These are phyloP conservation scores for Rubroboletus satanas DNA, from an alignment of 768 basidiomycete genomes.

Conservation along the genomic window DNA sequence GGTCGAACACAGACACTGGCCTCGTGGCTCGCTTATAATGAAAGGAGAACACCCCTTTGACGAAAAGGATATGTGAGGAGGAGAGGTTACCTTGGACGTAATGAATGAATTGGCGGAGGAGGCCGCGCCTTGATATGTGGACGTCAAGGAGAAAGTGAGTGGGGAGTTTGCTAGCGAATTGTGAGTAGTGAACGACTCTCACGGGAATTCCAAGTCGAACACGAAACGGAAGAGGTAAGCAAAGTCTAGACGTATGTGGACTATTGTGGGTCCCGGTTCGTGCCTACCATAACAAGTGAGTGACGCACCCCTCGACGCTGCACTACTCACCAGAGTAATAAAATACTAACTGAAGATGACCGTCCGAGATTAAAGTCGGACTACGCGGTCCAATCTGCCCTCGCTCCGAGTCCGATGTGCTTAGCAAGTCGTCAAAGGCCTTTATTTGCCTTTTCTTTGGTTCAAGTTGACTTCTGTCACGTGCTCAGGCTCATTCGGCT, in stretches of 20 bases:
- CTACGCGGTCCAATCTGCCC: slow-evolving; percentile 18
- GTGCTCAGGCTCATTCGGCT: slow-evolving; percentile 17
- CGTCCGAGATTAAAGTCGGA: slow-evolving; percentile 20
- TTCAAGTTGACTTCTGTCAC: slow-evolving; percentile 48
- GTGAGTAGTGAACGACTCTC: slow-evolving; percentile 13
- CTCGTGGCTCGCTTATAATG: slow-evolving; percentile 26
- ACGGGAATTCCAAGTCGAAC: slow-evolving; percentile 31
- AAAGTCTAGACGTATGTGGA: slow-evolving; percentile 38
- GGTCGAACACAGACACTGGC: slow-evolving; percentile 13
- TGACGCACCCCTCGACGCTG: slow-evolving; percentile 1
- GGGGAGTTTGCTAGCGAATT: background rate
- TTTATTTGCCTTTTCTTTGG: slow-evolving; percentile 45
- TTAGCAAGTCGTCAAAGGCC: slow-evolving; percentile 3
- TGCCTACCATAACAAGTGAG: slow-evolving; percentile 35
- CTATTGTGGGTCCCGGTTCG: slow-evolving; percentile 51
- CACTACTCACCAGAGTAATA: slow-evolving; percentile 12
- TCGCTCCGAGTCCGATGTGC: background rate
- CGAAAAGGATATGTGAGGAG: slow-evolving; percentile 4
- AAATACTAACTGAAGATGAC: slow-evolving; percentile 1
- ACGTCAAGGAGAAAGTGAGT: slow-evolving; percentile 7
- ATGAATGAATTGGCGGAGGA: slow-evolving; percentile 65
- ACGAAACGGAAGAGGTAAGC: slow-evolving; percentile 41
- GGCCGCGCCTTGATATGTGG: slow-evolving; percentile 53
- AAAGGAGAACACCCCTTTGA: slow-evolving; percentile 2
- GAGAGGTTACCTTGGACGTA: slow-evolving; percentile 48